Evolutionary conservation across 2,329 filamentous ascomycete genomes (phyloP), one percentile per base, ranked within the genome.

Genomic region (Epichloe uncinata): DNA sequence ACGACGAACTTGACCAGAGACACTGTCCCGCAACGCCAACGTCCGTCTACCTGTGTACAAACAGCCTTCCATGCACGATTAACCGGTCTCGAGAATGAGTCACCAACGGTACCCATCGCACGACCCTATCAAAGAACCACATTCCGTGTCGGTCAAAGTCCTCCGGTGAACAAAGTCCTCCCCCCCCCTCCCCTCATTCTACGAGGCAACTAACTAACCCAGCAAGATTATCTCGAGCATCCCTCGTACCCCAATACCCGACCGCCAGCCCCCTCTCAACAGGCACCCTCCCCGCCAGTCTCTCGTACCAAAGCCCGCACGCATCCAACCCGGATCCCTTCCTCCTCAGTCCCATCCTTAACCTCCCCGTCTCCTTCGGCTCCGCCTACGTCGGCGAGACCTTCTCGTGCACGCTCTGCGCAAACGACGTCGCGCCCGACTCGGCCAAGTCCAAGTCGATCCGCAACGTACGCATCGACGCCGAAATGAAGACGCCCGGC

Each of bases 361-460:
- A 87, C 44, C 81, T 97, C 1, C 91, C 93, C 9, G 84, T 89
- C 15, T 85, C 88, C 0, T 97, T 98, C 65, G 91, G 90, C 42
- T 91, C 87, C 12, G 90, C 91, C 8, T 96, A 96, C 65, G 91
- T 97, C 18, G 93, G 93, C 59, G 90, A 97, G 70, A 88, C 84
- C 0, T 97, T 98, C 68, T 84, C 84, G 55, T 98, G 93, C 68
- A 95, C 91, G 1, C 75, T 97, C 20, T 95, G 90, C 69, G 90
- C 87, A n/a, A 96, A 95, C 64, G 91, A 97, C 69, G 18, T 34
- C 20, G 13, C 43, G 0, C 38, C 55, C 5, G 53, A 38, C 45
- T 56, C 60, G 52, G 33, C 52, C 49, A 77, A 73, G 55, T 72
- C 72, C 49, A 77, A 73, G 55, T 72, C 72, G 48, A 81, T 95